Evolutionary conservation across 768 basidiomycete genomes (phyloP), one percentile per base, ranked within the genome.

Genomic region (Pisolithus tinctorius): DNA sequence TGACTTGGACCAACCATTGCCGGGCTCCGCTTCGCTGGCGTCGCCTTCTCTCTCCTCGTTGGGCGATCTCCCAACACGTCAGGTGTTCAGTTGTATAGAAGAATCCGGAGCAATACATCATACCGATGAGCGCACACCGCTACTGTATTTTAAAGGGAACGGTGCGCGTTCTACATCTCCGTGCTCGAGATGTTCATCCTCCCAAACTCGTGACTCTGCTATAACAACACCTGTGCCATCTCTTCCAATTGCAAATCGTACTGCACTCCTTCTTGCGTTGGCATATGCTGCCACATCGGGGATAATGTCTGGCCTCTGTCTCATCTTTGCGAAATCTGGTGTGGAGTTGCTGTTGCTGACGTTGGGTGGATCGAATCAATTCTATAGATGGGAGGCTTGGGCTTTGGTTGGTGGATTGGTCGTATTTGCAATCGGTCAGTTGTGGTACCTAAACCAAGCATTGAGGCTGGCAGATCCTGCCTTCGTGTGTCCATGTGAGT

Each of bases 241-340:
- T 50, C 57, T 49, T 61, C 37, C 65, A 60, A 69, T 55, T 26
- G n/a, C 39, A 36, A 34, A 40, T 54, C 77, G 76, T 29, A 83
- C 79, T 10, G 76, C 80, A 1, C 65, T 88, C 1, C 69, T 86
- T 52, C 68, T 93, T 41, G 88, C 92, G 10, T 74, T 93, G 43
- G 88, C 89, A 1, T 97, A 89, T 65, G 86, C 93, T 14, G 89
- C 89, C 11, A 80, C 84, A 47, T 92, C 88, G 4, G 93, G 93
- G 0, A 92, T 89, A 20, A 73, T 95, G 26, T 89, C 86, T 4
- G 93, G 93, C 23, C 88, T 97, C 83, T 95, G 91, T 63, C 72
- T 97, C 25, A 74, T 97, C 14, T 89, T 95, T 56, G 93, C 93
- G 14, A 97, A 97, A 72, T 90, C 90, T 53, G 93, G 90, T 3